Conservation (phyloP, 2,329 filamentous ascomycete species). For the Penicillium sp. region DNA sequence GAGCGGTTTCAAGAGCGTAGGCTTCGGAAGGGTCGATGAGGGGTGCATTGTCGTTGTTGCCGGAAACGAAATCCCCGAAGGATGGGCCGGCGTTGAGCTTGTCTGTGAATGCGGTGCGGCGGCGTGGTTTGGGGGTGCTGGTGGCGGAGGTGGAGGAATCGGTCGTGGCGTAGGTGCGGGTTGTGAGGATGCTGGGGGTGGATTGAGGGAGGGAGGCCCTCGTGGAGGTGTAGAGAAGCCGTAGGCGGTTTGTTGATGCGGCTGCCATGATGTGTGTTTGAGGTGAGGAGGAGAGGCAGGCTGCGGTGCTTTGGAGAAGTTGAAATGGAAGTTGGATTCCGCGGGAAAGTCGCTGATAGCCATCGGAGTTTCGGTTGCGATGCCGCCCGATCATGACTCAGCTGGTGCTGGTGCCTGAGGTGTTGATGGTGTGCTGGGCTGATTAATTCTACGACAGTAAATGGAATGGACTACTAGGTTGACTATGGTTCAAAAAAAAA, state of each 20-base stretch:
- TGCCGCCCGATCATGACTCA: too few relatives aligned
- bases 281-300: too few relatives aligned
- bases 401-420: too few relatives aligned
- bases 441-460: too few relatives aligned
- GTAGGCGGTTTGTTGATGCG: slow-evolving; percentile 26
- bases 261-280: slow-evolving; percentile 26
- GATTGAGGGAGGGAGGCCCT: slow-evolving; percentile 26
- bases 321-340: slow-evolving; percentile 5
- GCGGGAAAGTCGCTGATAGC: slow-evolving; percentile 9
- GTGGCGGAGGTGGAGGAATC: slow-evolving; percentile 30
- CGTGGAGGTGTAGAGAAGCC: too few relatives aligned
- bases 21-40: slow-evolving; percentile 45
- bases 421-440: too few relatives aligned
- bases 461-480: too few relatives aligned
- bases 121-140: slow-evolving; percentile 37
- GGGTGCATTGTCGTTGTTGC: slow-evolving; percentile 35
- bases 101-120: slow-evolving; percentile 54
- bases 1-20: slow-evolving; percentile 53
- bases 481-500: too few relatives aligned
- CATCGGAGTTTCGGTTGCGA: too few relatives aligned
- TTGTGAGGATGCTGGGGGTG: slow-evolving; percentile 14
- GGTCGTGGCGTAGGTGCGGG: slow-evolving; percentile 35
- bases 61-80: slow-evolving; percentile 54
- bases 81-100: slow-evolving; percentile 57
- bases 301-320: too few relatives aligned